Evolutionary conservation across 2,329 filamentous ascomycete species (phyloP).

Genomic region (Fusarium sp.): DNA sequence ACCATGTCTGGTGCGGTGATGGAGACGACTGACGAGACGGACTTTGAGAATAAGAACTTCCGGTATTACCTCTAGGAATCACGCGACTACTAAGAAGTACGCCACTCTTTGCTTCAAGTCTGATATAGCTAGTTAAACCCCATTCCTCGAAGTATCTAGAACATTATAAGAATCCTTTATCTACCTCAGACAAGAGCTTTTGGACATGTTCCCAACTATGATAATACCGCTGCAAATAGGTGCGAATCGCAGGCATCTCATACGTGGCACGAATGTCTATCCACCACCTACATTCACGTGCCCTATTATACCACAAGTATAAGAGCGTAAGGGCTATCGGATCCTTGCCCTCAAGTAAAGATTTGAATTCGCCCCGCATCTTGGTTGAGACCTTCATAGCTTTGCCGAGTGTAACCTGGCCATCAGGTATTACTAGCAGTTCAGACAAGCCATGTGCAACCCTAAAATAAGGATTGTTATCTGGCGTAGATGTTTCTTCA

Average conservation of each 20-base stretch:
- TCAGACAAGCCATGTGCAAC: not conserved
- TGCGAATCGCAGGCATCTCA: not conserved
- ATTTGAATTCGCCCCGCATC: not conserved
- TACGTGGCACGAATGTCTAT: not conserved
- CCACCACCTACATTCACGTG: not conserved
- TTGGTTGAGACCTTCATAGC: not conserved
- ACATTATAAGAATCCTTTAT: fast-evolving
- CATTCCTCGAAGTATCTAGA: not conserved
- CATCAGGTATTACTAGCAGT: not conserved
- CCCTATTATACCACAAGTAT: not conserved
- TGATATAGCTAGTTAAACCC: fast-evolving
- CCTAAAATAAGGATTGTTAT: not conserved
- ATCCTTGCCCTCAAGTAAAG: not conserved
- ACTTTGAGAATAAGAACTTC: not conserved
- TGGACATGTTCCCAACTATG: not conserved
- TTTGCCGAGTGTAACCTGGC: not conserved
- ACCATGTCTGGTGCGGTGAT: not conserved
- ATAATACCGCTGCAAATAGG: not conserved
- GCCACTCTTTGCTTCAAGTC: fast-evolving
- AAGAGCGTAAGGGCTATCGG: not conserved
- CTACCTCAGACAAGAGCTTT: not conserved
- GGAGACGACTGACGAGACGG: not conserved
- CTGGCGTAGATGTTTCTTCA: not conserved
- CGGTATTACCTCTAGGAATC: not conserved
- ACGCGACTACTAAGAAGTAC: not conserved